A percentile compares a stretch with the other conserved stretches of the same genome.
Conservation (phyloP, 768 basidiomycete genomes). For the Lactarius trivialis region DNA sequence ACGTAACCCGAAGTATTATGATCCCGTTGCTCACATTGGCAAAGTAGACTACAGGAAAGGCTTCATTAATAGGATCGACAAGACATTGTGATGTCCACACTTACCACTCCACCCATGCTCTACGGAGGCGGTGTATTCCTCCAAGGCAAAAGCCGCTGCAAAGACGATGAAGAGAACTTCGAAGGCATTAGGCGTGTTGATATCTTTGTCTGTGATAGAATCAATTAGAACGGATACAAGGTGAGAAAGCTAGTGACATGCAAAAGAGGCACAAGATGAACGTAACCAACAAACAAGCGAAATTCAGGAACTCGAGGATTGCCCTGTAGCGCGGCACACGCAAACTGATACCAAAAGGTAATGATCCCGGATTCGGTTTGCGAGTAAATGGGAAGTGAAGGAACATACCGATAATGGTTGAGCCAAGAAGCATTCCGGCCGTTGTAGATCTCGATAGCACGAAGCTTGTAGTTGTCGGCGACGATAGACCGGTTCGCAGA, state of each 20-base stretch:
- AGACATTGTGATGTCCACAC: conserved; percentile 28
- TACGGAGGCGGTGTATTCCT: conserved; percentile 81
- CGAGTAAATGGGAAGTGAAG: neutral
- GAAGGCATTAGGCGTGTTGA: conserved; percentile 45
- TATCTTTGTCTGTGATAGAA: conserved; percentile 45
- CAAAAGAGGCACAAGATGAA: conserved; percentile 74
- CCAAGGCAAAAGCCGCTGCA: conserved; percentile 69
- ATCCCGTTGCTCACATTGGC: conserved; percentile 52
- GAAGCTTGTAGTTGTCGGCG: conserved; percentile 84
- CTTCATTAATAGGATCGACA: conserved; percentile 6
- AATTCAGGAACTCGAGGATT: conserved; percentile 74
- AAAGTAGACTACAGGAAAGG: conserved; percentile 53
- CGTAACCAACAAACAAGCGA: conserved; percentile 55
- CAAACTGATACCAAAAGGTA: conserved; percentile 39
- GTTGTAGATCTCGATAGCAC: conserved; percentile 68
- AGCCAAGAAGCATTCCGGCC: conserved; percentile 60
- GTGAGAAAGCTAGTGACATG: conserved; percentile 33
- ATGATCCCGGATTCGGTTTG: neutral
- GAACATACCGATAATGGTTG: conserved; percentile 73
- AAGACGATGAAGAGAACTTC: conserved; percentile 74
- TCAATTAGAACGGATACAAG: neutral
- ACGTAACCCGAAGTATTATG: neutral
- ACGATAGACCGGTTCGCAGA: conserved; percentile 65
- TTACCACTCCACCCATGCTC: conserved; percentile 85
- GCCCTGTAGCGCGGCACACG: conserved; percentile 78